phyloP scores from a whole-genome alignment of 2,329 filamentous ascomycete genomes.

The Chalaropsis ovoidea region DNA sequence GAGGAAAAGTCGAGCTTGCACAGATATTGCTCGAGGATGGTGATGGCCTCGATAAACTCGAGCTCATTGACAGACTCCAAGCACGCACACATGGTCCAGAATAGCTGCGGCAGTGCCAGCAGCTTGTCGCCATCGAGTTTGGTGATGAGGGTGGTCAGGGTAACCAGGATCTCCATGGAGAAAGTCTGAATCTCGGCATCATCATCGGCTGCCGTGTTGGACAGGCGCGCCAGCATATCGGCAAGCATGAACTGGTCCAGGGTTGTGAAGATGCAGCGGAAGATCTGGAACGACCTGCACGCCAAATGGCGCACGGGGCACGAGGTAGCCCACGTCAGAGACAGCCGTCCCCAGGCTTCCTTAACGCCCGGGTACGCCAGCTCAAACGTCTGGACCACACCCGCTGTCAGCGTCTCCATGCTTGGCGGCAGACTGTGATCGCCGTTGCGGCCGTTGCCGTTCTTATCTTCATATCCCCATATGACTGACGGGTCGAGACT shows the following conservation, averaged over 20 bases:
- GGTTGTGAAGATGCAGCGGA: slow-evolving; percentile 82
- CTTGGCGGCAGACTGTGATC: slow-evolving; percentile 65
- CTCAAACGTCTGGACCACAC: slow-evolving; percentile 78
- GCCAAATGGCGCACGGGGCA: slow-evolving; percentile 91
- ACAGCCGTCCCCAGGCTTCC: slow-evolving; percentile 82
- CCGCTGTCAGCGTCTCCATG: slow-evolving; percentile 74
- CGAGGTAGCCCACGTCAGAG: slow-evolving; percentile 90
- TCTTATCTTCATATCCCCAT: slow-evolving; percentile 91
- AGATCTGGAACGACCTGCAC: slow-evolving; percentile 94
- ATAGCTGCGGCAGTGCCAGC: slow-evolving; percentile 83
- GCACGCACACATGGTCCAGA: slow-evolving; percentile 96
- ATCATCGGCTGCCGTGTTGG: slow-evolving; percentile 93
- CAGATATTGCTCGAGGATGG: slow-evolving; percentile 81
- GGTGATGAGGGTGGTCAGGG: slow-evolving; percentile 79
- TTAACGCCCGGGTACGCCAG: slow-evolving; percentile 76
- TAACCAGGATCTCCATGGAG: slow-evolving; percentile 94
- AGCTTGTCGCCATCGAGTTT: slow-evolving; percentile 72
- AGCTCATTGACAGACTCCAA: slow-evolving; percentile 93
- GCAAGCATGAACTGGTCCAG: slow-evolving; percentile 89
- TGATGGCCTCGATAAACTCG: slow-evolving; percentile 82
- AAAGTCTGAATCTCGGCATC: slow-evolving; percentile 92
- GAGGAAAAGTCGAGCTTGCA: slow-evolving; percentile 73
- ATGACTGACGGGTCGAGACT: slow-evolving; percentile 74
- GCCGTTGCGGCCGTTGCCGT: slow-evolving; percentile 62
- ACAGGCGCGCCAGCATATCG: slow-evolving; percentile 89